Base-by-base conservation (phyloP, 164 flowering plant species). In the Echeveria elegans region DNA sequence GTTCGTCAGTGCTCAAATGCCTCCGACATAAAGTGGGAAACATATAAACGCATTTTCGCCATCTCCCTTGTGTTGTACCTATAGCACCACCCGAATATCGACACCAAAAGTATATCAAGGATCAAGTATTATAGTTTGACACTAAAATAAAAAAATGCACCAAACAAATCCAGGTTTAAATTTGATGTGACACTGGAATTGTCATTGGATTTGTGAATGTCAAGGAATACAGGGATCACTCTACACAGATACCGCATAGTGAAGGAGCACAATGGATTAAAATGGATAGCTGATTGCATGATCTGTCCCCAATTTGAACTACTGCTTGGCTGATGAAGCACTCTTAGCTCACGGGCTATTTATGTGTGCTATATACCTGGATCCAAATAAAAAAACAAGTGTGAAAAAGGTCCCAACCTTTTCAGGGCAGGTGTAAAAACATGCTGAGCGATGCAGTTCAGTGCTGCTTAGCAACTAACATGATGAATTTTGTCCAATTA, bases 221-320 rank as follows among this genome's bases (percentile, higher is more conserved):
- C n/a, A n/a, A n/a, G n/a, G 19, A 69, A 36, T 14, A 19, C 62
- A 2, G 26, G 18, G 6, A 23, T 10, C 28, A 43, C 47, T 43
- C 11, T 11, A 8, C 47, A 43, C 47, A 52, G 16, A 61, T 24
- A 23, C 14, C 48, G n/a, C 36, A 40, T 11, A 30, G 64, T 43
- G 30, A 61, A 64, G 66, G 58, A 64, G 66, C 41, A 59, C 50
- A 61, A 36, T 24, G 78, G 65, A 63, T 60, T 74, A 66, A 73
- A 45, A 41, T 67, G 69, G 24, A 68, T 71, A 69, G 74, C 72
- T 38, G 80, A 40, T 45, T 73, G 75, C 85, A 82, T 82, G 61
- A 31, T 69, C 47, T 32, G 28, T 65, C 45, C 40, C 62, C 32
- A 56, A 18, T 15, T 28, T 56, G 14, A 56, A 10, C 31, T 26